A percentile compares a stretch with the other conserved stretches of the same genome.
Conservation (phyloP, 2,329 filamentous ascomycete genomes). For the Colletotrichum eremochloae region DNA sequence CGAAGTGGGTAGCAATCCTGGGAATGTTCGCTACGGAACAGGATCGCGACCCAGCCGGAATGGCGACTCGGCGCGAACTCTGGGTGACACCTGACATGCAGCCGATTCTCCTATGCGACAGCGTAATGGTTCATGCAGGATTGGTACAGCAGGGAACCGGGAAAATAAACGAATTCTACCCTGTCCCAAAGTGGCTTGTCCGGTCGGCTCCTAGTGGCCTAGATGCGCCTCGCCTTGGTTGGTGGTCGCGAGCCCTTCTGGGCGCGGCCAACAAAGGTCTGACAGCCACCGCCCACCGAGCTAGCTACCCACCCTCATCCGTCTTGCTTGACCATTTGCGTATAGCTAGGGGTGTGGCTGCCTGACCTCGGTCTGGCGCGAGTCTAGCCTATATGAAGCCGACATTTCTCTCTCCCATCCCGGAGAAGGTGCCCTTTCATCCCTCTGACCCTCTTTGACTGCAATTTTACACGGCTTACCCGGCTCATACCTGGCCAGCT, state of each 20-base stretch:
- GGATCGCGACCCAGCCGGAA: conserved; percentile 17
- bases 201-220: conserved; percentile 34
- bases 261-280: conserved; percentile 41
- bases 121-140: conserved; percentile 36
- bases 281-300: conserved; percentile 41
- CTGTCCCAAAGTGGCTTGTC: conserved; percentile 29
- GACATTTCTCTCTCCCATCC: conserved; percentile 5
- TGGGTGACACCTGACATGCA: conserved; percentile 38
- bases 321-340: conserved; percentile 37
- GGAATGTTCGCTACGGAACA: conserved; percentile 28
- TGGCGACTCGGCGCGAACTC: conserved; percentile 19
- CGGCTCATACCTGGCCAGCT: conserved; percentile 10
- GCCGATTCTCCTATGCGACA: conserved; percentile 36
- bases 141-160: conserved; percentile 33
- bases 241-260: conserved; percentile 38
- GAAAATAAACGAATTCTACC: conserved; percentile 28
- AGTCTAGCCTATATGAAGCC: conserved; percentile 38
- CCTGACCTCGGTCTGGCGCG: conserved; percentile 38
- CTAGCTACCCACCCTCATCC: conserved; percentile 42
- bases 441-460: neutral
- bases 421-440: neutral
- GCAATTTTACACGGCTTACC: neutral
- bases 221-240: conserved; percentile 41
- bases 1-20: conserved; percentile 37
- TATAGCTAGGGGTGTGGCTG: conserved; percentile 40